A percentile compares a stretch with the other conserved stretches of the same genome.
phyloP scores from a whole-genome alignment of 164 flowering plant genomes.

The Hamamelis virginiana region DNA sequence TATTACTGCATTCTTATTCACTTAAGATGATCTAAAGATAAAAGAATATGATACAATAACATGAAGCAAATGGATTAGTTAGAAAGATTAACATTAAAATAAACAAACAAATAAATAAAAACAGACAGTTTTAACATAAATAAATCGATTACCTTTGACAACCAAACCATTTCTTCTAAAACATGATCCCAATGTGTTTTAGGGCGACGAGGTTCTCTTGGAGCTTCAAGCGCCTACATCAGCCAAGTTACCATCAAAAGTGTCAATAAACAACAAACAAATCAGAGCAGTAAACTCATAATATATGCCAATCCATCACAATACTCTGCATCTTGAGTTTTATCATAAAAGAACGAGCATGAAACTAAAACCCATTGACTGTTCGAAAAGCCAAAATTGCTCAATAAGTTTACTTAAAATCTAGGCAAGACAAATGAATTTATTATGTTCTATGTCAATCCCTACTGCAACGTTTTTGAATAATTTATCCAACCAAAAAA shows the following conservation, averaged over 20 bases:
- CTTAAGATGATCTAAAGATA: neutral
- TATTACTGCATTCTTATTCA: neutral
- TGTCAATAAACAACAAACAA: neutral
- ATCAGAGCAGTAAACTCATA: neutral
- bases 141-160: constrained; percentile 71
- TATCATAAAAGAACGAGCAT: neutral
- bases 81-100: too few species aligned
- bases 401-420: too few species aligned
- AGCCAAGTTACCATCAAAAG: neutral
- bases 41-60: too few species aligned
- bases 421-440: too few species aligned
- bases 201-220: constrained; percentile 86
- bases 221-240: constrained; percentile 84
- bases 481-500: too few species aligned
- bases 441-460: too few species aligned
- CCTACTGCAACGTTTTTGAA: too few species aligned
- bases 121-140: neutral
- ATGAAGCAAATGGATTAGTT: too few species aligned
- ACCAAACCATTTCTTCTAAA: constrained; percentile 96
- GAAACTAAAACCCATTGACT: neutral
- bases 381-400: neutral
- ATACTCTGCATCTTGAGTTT: neutral
- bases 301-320: neutral
- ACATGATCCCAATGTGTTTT: constrained; percentile 99
- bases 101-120: too few species aligned